A percentile compares a stretch with the other conserved stretches of the same genome.
Conservation (phyloP, 768 basidiomycete genomes). For the Postia placenta region DNA sequence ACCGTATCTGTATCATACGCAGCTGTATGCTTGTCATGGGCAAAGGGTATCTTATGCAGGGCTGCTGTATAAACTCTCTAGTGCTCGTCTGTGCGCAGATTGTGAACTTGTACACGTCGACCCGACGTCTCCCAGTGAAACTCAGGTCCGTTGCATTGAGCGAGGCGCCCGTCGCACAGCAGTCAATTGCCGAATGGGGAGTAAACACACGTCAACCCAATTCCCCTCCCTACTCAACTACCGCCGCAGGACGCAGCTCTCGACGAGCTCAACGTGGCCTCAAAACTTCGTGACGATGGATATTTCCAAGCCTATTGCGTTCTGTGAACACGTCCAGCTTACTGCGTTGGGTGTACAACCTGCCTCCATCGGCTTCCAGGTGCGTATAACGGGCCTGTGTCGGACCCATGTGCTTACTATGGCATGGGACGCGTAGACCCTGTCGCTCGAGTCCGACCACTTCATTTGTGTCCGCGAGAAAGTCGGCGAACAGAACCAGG, state of each 20-base stretch:
- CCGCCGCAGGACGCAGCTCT: constrained; percentile 18
- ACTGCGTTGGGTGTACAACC: constrained; percentile 95
- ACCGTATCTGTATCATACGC: neutral
- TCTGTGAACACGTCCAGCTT: constrained; percentile 90
- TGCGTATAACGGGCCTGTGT: constrained; percentile 34
- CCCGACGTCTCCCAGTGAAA: too few species aligned
- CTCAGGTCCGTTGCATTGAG: too few species aligned
- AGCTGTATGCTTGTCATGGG: neutral
- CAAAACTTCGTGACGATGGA: constrained; percentile 24
- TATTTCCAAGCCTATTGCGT: constrained; percentile 70
- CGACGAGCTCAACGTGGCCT: constrained; percentile 22
- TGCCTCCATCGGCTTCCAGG: constrained; percentile 95
- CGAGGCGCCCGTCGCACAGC: constrained; percentile 1
- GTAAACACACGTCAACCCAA: constrained; percentile 15
- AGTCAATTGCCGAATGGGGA: constrained; percentile 9
- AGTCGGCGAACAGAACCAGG: constrained; percentile 91
- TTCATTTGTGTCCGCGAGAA: constrained; percentile 98
- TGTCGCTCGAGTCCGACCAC: constrained; percentile 96
- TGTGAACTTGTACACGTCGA: neutral
- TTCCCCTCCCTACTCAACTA: constrained; percentile 7
- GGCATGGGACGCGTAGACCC: constrained; percentile 42
- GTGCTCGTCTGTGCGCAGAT: neutral
- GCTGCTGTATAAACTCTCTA: neutral
- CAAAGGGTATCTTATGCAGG: neutral
- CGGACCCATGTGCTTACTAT: neutral